A percentile compares a stretch with the other conserved stretches of the same genome.
Evolutionary conservation across 73 alveolate species (phyloP).

Genomic region (Paramecium biaurelia): DNA sequence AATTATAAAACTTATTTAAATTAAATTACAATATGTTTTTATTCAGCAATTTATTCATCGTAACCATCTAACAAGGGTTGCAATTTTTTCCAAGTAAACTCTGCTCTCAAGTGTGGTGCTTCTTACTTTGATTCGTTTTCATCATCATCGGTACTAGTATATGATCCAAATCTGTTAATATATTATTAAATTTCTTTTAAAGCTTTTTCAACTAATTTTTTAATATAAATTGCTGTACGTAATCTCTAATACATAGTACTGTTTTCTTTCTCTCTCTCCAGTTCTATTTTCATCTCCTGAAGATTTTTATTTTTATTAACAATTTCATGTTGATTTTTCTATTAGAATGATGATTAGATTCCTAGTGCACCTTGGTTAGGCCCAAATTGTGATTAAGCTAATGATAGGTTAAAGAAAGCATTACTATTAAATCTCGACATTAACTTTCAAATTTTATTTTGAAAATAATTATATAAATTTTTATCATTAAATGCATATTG

Average conservation of each 20-base stretch:
- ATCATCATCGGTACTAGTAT: neutral
- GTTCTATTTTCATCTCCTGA: neutral
- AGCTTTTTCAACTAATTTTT: neutral
- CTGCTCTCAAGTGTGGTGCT: neutral
- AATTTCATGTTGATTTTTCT: neutral
- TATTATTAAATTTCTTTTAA: neutral
- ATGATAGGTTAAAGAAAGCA: neutral
- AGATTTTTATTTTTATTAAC: neutral
- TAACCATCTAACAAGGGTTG: neutral
- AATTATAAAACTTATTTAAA: neutral
- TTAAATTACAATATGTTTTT: neutral
- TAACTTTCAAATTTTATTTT: neutral
- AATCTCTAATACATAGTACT: neutral
- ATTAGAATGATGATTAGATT: neutral
- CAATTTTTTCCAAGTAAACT: constrained; percentile 17
- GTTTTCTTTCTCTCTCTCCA: neutral
- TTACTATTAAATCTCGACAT: neutral
- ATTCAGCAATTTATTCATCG: neutral
- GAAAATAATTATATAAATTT: neutral
- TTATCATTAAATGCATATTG: neutral
- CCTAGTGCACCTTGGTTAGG: neutral
- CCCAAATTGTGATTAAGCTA: neutral
- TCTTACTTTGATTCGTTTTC: neutral
- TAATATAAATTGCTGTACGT: neutral
- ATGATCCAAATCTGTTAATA: constrained; percentile 42